A percentile compares a stretch with the other conserved stretches of the same genome.
Conservation (phyloP, 306 rosid genomes). For the Ammopiptanthus mongolicus region DNA sequence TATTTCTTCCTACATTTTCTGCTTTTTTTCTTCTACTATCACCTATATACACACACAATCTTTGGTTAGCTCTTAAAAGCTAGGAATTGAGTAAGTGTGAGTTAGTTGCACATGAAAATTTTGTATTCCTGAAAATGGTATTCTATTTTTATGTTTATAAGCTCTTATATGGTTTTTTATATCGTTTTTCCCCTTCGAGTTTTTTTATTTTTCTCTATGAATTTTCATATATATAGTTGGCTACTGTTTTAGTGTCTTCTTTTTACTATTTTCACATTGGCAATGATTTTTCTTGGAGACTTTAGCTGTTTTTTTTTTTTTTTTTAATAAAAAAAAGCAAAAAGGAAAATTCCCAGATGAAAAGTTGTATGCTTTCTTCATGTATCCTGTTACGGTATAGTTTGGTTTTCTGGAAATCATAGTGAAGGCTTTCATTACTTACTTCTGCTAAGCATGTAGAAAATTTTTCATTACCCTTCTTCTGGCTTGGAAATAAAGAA, state of each 20-base stretch:
- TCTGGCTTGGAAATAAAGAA: constrained; percentile 50
- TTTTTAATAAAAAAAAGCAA: not conserved
- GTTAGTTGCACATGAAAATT: not conserved
- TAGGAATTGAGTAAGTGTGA: not conserved
- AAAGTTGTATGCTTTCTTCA: constrained; percentile 23
- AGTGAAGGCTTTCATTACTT: not conserved
- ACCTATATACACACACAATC: not conserved
- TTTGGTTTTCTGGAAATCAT: constrained; percentile 24
- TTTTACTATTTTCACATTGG: not conserved
- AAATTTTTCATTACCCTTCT: constrained; percentile 6
- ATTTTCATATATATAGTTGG: not conserved
- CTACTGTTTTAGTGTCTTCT: not conserved
- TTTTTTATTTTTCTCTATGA: not conserved
- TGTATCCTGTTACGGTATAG: not conserved
- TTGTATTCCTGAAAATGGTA: constrained; percentile 1
- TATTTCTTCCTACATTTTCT: not conserved
- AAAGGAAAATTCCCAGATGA: not conserved
- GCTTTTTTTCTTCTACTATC: not conserved
- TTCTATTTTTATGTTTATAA: constrained; percentile 14
- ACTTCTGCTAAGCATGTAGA: constrained; percentile 6
- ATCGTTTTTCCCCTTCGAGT: not conserved
- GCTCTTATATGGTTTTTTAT: not conserved
- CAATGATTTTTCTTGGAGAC: not conserved
- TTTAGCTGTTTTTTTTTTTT: not conserved
- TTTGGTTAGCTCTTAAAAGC: not conserved